Base-by-base conservation (phyloP, 495 filamentous ascomycete genomes). In the Pyrenula massariospora region DNA sequence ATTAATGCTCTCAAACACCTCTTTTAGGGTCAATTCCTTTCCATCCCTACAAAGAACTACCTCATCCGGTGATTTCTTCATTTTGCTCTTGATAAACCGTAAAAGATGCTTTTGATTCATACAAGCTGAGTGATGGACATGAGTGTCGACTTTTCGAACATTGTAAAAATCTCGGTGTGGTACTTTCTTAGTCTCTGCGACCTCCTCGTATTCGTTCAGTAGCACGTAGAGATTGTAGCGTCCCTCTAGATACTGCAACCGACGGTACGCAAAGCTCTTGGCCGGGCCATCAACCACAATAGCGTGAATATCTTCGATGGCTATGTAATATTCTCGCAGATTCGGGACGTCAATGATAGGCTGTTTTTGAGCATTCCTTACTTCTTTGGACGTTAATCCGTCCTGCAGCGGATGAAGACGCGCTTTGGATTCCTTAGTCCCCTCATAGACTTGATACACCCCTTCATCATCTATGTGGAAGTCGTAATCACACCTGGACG, bases 101-200 rank as follows among this genome's bases (percentile, higher is more conserved):
- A 98, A 77, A 48, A 98, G 74, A 77, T 98, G 93, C 65, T 98
- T 98, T 73, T 97, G 93, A 68, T 97, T 98, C 93, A 98, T 98
- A 68, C 94, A 97, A 47, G 93, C 94, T 3, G 93, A 98, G 68
- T 98, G 93, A 68, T 98, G 93, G 58, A 98, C 93, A 77, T 98
- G 93, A 12, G 93, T 98, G 69, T 98, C 93, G 22, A 98, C 94
- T 69, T 98, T 98, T 58, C 93, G 80, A 53, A 98, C 93, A 65
- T 98, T 98, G 73, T 98, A 98, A 64, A 98, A 98, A 69, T 98
- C 93, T 72, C 93, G 81, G 68, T 98, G 93, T 23, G 93, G 93
- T 10, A 97, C 94, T 64, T 83, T 88, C 70, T 98, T 98, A 70
- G 88, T 95, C 77, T 97, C 94, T 54, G 93, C 91, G 59, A 93